Evolutionary conservation across 192 early-diverging fungal species (phyloP).

Genomic region (Haplosporangium gracile): DNA sequence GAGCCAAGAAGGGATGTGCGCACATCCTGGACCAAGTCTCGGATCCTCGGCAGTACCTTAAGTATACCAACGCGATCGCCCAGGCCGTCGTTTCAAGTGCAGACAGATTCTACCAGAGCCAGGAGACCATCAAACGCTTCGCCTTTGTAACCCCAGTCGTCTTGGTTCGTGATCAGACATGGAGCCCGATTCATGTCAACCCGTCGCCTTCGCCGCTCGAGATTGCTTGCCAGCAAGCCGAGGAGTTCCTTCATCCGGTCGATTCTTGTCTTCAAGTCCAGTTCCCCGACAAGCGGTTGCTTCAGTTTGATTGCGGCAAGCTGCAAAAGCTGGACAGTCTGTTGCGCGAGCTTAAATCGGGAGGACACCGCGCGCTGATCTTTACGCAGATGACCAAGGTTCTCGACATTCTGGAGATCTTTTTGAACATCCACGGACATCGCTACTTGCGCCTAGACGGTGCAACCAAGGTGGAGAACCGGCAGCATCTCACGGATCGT

Average conservation of each 20-base stretch:
- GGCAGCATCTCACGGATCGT: slow-evolving; percentile 68
- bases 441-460: slow-evolving; percentile 73
- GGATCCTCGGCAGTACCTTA: slow-evolving; percentile 52
- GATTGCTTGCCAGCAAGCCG: slow-evolving; percentile 29
- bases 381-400: slow-evolving; percentile 81
- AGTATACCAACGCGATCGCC: slow-evolving; percentile 46
- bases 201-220: slow-evolving; percentile 19
- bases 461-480: slow-evolving; percentile 69
- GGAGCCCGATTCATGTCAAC: slow-evolving; percentile 28
- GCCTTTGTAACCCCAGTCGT: slow-evolving; percentile 72
- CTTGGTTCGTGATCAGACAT: slow-evolving; percentile 35
- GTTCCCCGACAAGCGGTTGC: slow-evolving; percentile 85
- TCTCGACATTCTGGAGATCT: slow-evolving; percentile 74
- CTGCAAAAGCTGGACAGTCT: slow-evolving; percentile 72
- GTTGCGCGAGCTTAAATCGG: slow-evolving; percentile 67
- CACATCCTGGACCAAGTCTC: slow-evolving; percentile 29
- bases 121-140: slow-evolving; percentile 66
- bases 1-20: slow-evolving; percentile 20
- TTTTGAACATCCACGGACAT: slow-evolving; percentile 77
- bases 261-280: slow-evolving; percentile 77
- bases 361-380: slow-evolving; percentile 72
- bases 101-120: slow-evolving; percentile 42
- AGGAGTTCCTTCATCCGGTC: slow-evolving; percentile 71
- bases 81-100: slow-evolving; percentile 55
- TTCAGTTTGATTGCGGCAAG: slow-evolving; percentile 91